Base-by-base conservation (phyloP, 768 basidiomycete genomes). In the Clavaria fumosa region DNA sequence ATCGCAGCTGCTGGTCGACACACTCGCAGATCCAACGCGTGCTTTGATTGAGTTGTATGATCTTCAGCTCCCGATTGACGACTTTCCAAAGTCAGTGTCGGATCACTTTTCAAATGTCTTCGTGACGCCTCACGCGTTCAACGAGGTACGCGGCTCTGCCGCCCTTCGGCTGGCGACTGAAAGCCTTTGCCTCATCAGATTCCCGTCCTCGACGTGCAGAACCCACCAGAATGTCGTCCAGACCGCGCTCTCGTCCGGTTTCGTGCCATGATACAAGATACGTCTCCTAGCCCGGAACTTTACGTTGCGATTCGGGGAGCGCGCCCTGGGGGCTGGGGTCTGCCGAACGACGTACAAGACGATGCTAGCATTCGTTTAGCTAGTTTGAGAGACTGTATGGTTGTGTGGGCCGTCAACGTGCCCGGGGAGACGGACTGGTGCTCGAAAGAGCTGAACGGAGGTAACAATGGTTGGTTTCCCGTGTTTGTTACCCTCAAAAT, bases 251-350 rank as follows among this genome's bases (percentile, higher is more conserved):
- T 86, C 3, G 78, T 88, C 3, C 62, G 68, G 14, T 85, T 86
- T 53, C 67, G 71, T 22, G 77, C 69, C 18, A 82, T 86, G 78
- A 63, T 86, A 21, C 85, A 89, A 52, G 84, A 86, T 50, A 84
- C 81, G 2, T 81, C 82, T 2, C 50, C 68, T 12, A 72, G 78
- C 4, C 69, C 71, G 0, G 79, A 85, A 50, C 61, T 89, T 44
- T 88, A 88, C 53, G 59, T 82, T 28, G 66, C 72, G 2, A 62
- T 50, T 28, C 53, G 60, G 18, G 52, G 59, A 23, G 63, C 60
- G 1, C 50, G 48, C 30, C 72, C 67, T 39, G 81, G 79, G 19
- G 84, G 83, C n/a, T 86, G 84, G 84, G 83, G 80, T 4, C 55
- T 80, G 18, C 53, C 47, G 34, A 66, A 61, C 14, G 50, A 45